A percentile compares a stretch with the other conserved stretches of the same genome.
phyloP scores from a whole-genome alignment of 768 basidiomycete species.

The Russula vinacea region DNA sequence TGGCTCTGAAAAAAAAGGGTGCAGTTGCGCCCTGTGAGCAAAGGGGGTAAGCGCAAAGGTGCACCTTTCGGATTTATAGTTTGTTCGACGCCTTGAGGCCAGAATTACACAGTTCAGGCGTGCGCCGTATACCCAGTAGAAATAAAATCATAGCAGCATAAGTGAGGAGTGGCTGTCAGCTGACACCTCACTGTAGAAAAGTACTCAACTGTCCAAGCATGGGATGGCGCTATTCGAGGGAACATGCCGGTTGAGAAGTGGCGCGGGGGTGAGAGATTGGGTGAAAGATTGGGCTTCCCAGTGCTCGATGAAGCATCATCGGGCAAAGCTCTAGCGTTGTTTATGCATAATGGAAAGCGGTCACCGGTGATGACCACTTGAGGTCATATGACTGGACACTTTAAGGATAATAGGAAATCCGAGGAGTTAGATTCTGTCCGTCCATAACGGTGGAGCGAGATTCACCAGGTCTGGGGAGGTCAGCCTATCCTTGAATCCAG shows the following conservation, averaged over 20 bases:
- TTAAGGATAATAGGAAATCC: not conserved
- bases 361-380: not conserved
- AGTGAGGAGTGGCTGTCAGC: not conserved
- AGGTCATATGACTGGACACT: not conserved
- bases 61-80: slow-evolving; percentile 3
- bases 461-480: not conserved
- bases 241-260: not conserved
- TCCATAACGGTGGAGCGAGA: not conserved
- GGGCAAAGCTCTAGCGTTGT: no score
- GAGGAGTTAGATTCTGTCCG: not conserved
- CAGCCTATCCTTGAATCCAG: not conserved
- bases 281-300: not conserved
- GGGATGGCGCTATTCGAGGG: not conserved
- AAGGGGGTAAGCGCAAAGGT: not conserved
- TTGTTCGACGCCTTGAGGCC: not conserved
- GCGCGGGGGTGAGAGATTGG: no score
- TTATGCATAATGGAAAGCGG: not conserved
- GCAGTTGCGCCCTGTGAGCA: not conserved
- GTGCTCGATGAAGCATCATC: not conserved
- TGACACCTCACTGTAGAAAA: not conserved
- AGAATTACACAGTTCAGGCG: not conserved
- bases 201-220: not conserved
- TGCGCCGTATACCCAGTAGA: slow-evolving; percentile 1
- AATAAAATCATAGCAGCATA: not conserved
- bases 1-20: not conserved